Percentiles rank a stretch among this genome's conserved stretches.
Evolutionary conservation across 768 basidiomycete species (phyloP).

Genomic region (Suillus subluteus): DNA sequence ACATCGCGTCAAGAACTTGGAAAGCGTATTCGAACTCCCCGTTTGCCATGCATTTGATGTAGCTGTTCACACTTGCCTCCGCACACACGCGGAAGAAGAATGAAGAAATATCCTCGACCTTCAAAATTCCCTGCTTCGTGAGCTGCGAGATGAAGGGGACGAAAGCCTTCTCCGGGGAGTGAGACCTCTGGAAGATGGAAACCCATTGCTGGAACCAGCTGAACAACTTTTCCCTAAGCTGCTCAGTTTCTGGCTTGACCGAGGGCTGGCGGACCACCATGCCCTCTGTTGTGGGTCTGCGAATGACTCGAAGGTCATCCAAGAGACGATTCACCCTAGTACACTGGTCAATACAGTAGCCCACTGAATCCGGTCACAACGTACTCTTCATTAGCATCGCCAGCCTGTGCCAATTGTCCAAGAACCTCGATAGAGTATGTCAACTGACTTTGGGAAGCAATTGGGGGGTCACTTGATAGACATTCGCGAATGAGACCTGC

Average conservation of each 20-base stretch:
- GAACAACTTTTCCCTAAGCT: slow-evolving; percentile 73
- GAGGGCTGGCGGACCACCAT: slow-evolving; percentile 47
- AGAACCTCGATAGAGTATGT: slow-evolving; percentile 81
- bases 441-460: slow-evolving; percentile 81
- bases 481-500: slow-evolving; percentile 87
- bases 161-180: slow-evolving; percentile 91
- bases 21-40: slow-evolving; percentile 81
- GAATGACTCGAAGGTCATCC: slow-evolving; percentile 76
- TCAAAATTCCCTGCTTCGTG: slow-evolving; percentile 95
- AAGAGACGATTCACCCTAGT: slow-evolving; percentile 69
- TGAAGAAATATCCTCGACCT: slow-evolving; percentile 93
- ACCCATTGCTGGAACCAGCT: slow-evolving; percentile 96
- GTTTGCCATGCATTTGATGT: slow-evolving; percentile 71
- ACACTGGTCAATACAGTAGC: slow-evolving; percentile 13
- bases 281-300: slow-evolving; percentile 47
- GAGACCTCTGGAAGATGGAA: slow-evolving; percentile 87
- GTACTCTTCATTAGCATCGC: slow-evolving; percentile 86
- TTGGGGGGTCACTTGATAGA: slow-evolving; percentile 77
- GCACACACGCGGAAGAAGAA: slow-evolving; percentile 99
- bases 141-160: slow-evolving; percentile 97
- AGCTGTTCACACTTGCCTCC: slow-evolving; percentile 90
- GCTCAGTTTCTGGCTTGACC: slow-evolving; percentile 72
- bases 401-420: slow-evolving; percentile 67
- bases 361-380: slow-evolving; percentile 32
- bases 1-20: slow-evolving; percentile 94